Conservation (phyloP, 345 rosid species). For the Citrus australasica region DNA sequence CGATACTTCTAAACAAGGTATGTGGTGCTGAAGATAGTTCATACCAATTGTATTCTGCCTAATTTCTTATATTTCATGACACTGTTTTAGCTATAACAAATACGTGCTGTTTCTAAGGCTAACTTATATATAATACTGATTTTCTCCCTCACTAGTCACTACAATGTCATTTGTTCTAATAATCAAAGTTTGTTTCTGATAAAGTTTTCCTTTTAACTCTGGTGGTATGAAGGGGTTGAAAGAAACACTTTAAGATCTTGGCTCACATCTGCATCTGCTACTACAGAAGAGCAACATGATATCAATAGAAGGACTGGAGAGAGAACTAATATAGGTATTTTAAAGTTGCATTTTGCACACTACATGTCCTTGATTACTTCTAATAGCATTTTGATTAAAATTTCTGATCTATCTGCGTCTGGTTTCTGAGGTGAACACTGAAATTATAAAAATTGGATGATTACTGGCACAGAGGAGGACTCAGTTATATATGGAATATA, state of each 20-base stretch:
- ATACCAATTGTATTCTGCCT: not conserved
- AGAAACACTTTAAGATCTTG: conserved; percentile 61
- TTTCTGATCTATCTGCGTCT: not conserved
- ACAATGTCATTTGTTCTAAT: not conserved
- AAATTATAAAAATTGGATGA: not conserved
- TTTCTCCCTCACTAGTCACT: not conserved
- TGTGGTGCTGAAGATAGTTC: conserved; percentile 13
- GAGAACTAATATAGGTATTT: conserved; percentile 38
- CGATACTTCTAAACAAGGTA: conserved; percentile 61
- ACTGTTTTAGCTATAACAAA: not conserved
- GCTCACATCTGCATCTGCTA: conserved; percentile 56
- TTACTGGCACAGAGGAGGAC: not conserved
- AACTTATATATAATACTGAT: not conserved
- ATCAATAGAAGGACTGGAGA: conserved; percentile 24
- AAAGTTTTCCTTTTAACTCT: conserved; percentile 1
- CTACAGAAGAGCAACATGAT: conserved; percentile 25
- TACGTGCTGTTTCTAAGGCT: not conserved
- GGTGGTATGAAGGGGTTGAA: conserved; percentile 36
- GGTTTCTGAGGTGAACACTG: not conserved
- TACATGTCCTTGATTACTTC: not conserved
- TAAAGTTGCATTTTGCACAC: not conserved
- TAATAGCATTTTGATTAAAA: not conserved
- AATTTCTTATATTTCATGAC: not conserved
- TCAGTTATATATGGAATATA: not conserved
- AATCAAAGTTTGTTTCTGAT: conserved; percentile 9